Conservation (phyloP, 139 green algal species). For the Chlorella sp. region DNA sequence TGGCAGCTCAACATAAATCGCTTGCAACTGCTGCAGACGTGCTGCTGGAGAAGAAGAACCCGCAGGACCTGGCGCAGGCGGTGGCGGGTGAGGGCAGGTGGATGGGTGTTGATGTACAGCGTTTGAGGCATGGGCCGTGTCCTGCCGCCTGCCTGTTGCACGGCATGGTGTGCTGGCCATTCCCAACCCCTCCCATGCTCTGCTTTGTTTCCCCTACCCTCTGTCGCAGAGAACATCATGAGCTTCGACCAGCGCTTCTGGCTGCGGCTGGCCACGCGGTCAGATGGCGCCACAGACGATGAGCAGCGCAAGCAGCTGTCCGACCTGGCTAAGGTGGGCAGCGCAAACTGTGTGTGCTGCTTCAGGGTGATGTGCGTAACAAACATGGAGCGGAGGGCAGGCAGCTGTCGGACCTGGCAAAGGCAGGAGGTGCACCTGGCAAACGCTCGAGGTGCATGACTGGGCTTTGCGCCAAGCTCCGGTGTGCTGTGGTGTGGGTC, state of each 20-base stretch:
- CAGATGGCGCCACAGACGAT: conserved; percentile 60
- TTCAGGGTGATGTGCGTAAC: no score
- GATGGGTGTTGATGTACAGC: no score
- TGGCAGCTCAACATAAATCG: no score
- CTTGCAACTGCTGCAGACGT: conserved; percentile 49
- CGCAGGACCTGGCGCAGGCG: conserved; percentile 74
- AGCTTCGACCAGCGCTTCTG: conserved; percentile 91
- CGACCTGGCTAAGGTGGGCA: conserved; percentile 41
- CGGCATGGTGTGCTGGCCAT: no score
- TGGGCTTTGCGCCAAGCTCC: background rate
- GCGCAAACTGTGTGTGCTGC: background rate
- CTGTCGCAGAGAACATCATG: conserved; percentile 80
- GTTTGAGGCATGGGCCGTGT: no score
- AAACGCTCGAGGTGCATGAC: no score
- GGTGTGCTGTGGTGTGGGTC: background rate
- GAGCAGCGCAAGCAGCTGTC: conserved; percentile 63
- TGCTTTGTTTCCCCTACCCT: no score
- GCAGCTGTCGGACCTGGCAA: no score
- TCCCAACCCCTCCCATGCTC: no score
- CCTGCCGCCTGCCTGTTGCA: no score
- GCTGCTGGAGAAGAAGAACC: conserved; percentile 61
- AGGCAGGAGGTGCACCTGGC: no score
- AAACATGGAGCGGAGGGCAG: background rate
- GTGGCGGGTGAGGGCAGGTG: conserved; percentile 62
- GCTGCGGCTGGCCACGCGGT: conserved; percentile 86